Conservation (phyloP, 257 asterid genomes). For the Solanum chiquidenum region DNA sequence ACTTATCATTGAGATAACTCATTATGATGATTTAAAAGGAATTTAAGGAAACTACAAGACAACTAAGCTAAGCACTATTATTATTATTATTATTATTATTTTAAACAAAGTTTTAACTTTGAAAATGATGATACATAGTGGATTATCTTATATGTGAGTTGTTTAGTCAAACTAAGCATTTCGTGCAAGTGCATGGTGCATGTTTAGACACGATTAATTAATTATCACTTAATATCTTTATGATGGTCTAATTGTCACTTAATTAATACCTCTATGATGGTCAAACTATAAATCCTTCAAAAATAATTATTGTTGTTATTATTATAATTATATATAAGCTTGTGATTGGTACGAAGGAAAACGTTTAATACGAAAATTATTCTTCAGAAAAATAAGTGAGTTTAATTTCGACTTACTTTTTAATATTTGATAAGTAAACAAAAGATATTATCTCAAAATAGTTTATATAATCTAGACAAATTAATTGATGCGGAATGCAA, state of each 20-base stretch:
- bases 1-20: not conserved
- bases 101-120: not conserved
- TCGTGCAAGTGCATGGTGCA: conserved; percentile 16
- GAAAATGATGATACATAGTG: not conserved
- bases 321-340: not conserved
- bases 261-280: not conserved
- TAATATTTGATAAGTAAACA: not conserved
- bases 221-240: not conserved
- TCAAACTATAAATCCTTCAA: not conserved
- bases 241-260: not conserved
- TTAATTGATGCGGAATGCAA: too few relatives aligned
- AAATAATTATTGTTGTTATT: not conserved
- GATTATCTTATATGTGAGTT: not conserved
- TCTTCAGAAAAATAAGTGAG: too few relatives aligned
- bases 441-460: not conserved
- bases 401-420: not conserved
- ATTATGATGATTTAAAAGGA: not conserved
- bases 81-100: not conserved
- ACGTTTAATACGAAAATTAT: too few relatives aligned
- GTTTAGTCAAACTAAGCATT: not conserved
- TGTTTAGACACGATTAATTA: conserved; percentile 12
- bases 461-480: not conserved
- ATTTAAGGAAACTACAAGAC: not conserved
- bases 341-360: too few relatives aligned
- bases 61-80: not conserved